Conservation (phyloP, 352 stramenopile species). For the Aphanomyces stellatus region DNA sequence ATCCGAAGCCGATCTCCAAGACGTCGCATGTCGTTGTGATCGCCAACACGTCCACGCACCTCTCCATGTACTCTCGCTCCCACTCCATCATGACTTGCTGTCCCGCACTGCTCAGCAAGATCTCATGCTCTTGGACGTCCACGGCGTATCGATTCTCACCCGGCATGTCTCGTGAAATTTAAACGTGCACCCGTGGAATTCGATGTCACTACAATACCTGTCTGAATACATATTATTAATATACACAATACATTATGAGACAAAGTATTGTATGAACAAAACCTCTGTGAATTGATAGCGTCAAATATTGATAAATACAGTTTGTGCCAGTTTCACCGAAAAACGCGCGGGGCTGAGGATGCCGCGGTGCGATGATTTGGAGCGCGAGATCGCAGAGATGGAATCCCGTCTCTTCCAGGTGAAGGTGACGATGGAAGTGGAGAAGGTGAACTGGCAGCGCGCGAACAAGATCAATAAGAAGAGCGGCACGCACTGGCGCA, state of each 20-base stretch:
- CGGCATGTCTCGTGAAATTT: too few relatives aligned
- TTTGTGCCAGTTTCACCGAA: neutral
- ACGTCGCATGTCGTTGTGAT: slow-evolving; percentile 42
- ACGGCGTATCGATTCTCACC: slow-evolving; percentile 30
- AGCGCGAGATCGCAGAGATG: slow-evolving; percentile 15
- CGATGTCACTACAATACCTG: too few relatives aligned
- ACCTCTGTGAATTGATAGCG: too few relatives aligned
- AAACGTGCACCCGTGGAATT: too few relatives aligned
- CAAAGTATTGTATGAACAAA: too few relatives aligned
- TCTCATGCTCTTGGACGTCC: slow-evolving; percentile 35
- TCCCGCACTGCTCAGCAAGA: slow-evolving; percentile 56
- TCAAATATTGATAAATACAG: too few relatives aligned
- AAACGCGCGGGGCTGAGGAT: too few relatives aligned
- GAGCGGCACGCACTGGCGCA: slow-evolving; percentile 14
- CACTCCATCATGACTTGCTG: slow-evolving; percentile 88
- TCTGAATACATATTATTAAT: too few relatives aligned
- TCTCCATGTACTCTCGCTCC: slow-evolving; percentile 76
- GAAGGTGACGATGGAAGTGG: slow-evolving; percentile 17
- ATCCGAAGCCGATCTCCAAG: slow-evolving; percentile 82
- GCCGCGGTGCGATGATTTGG: slow-evolving; percentile 7
- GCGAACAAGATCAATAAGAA: slow-evolving; percentile 16
- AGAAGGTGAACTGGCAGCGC: slow-evolving; percentile 15
- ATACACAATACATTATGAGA: too few relatives aligned
- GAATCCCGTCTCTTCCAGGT: slow-evolving; percentile 11
- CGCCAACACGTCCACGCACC: slow-evolving; percentile 50